Conservation (phyloP, 768 basidiomycete genomes). For the Leccinum aurantiacum region DNA sequence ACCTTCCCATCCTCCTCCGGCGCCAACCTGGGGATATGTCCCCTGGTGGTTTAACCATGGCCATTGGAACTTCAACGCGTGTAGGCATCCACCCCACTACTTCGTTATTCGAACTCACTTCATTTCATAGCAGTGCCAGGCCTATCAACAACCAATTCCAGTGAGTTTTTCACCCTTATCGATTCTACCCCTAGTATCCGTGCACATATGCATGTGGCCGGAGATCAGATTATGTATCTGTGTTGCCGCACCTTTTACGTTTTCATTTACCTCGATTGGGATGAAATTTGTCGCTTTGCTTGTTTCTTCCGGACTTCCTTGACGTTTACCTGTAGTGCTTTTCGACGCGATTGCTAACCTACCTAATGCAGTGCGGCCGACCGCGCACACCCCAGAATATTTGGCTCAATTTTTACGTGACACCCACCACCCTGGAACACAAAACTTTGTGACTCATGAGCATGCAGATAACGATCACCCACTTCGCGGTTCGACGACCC, state of each 20-base stretch:
- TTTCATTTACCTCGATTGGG: not conserved
- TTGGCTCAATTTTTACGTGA: not conserved
- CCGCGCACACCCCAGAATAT: slow-evolving; percentile 4
- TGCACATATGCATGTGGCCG: not conserved
- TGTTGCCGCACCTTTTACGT: not conserved
- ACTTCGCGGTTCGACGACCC: not conserved
- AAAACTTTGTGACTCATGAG: not conserved
- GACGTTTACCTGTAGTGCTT: not conserved
- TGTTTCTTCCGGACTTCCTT: not conserved
- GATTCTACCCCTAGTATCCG: not conserved
- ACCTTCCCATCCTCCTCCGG: not conserved
- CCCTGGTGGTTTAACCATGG: slow-evolving; percentile 5
- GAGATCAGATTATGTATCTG: too few relatives aligned
- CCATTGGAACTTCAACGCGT: slow-evolving; percentile 10
- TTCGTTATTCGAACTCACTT: not conserved
- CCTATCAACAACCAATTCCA: not conserved
- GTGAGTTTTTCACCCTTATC: slow-evolving; percentile 9
- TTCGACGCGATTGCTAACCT: slow-evolving; percentile 7
- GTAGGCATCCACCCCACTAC: slow-evolving; percentile 4
- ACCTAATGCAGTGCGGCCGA: slow-evolving; percentile 6
- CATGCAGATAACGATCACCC: not conserved
- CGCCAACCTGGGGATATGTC: not conserved
- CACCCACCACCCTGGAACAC: not conserved
- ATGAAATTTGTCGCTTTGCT: not conserved
- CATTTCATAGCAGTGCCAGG: slow-evolving; percentile 4